Conservation (phyloP, 768 basidiomycete genomes). For the Cystofilobasidium macerans region DNA sequence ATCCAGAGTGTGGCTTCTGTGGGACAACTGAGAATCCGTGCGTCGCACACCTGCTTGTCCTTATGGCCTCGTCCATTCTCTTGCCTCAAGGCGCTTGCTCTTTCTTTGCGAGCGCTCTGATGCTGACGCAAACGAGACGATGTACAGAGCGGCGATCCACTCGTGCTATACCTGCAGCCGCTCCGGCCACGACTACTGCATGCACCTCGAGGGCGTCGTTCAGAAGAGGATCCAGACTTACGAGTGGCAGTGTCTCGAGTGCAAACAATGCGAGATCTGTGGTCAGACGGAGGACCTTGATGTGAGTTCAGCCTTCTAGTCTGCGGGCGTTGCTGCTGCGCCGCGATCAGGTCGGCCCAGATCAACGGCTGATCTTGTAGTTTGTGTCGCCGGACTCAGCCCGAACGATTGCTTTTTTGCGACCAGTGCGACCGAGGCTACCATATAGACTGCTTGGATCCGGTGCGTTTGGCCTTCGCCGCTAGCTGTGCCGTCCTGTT, state of each 20-base stretch:
- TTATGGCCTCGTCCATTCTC: too few relatives aligned
- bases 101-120: too few relatives aligned
- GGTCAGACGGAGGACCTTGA: constrained; percentile 67
- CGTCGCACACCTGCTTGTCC: constrained; percentile 35
- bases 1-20: constrained; percentile 69
- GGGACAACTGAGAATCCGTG: constrained; percentile 56
- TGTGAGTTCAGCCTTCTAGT: constrained; percentile 42
- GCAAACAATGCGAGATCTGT: constrained; percentile 86
- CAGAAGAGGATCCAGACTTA: constrained; percentile 54
- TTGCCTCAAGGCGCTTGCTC: too few relatives aligned
- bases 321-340: neutral
- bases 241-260: constrained; percentile 78
- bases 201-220: constrained; percentile 51
- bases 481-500: neutral
- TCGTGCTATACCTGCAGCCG: constrained; percentile 7
- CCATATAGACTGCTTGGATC: constrained; percentile 35
- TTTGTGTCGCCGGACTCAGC: too few relatives aligned
- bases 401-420: constrained; percentile 78
- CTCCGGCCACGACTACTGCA: constrained; percentile 76
- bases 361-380: too few relatives aligned
- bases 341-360: too few relatives aligned
- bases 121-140: neutral
- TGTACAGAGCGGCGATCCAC: constrained; percentile 16
- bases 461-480: constrained; percentile 15
- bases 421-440: constrained; percentile 72